phyloP scores from a whole-genome alignment of 1,284 basidiomycete species.

The Wolfiporia cocos region DNA sequence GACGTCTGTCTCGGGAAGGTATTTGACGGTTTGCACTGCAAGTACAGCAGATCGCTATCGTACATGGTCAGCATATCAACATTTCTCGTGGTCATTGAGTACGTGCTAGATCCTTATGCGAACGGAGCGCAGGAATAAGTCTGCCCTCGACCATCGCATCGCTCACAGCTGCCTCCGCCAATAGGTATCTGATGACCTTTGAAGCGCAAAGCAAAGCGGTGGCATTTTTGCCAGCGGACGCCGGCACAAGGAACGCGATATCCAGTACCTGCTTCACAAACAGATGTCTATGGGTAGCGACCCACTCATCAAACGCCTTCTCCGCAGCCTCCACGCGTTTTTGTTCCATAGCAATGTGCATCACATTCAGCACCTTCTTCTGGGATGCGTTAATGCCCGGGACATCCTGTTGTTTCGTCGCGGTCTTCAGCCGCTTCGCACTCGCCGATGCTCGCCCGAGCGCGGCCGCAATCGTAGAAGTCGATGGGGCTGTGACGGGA shows the following conservation, averaged over 20 bases:
- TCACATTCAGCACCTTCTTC: slow-evolving; percentile 30
- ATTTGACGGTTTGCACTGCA: slow-evolving; percentile 46
- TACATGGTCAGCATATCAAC: too few relatives aligned
- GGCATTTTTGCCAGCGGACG: slow-evolving; percentile 20
- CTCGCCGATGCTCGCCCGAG: slow-evolving; percentile 46
- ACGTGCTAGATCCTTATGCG: slow-evolving; percentile 61
- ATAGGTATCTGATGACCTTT: slow-evolving; percentile 47
- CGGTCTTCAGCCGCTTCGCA: slow-evolving; percentile 40
- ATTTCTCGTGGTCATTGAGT: too few relatives aligned
- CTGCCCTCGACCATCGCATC: slow-evolving; percentile 55
- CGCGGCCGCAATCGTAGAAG: slow-evolving; percentile 56
- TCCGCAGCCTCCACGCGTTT: slow-evolving; percentile 32
- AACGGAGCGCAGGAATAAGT: slow-evolving; percentile 42
- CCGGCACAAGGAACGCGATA: slow-evolving; percentile 36
- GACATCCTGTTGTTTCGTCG: background rate
- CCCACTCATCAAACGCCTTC: slow-evolving; percentile 46
- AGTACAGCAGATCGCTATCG: slow-evolving; percentile 52
- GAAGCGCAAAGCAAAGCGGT: slow-evolving; percentile 35
- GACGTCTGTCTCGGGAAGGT: slow-evolving; percentile 58
- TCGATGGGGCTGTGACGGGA: slow-evolving; percentile 42
- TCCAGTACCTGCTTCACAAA: slow-evolving; percentile 54
- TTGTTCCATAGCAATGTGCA: slow-evolving; percentile 29
- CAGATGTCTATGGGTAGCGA: slow-evolving; percentile 14
- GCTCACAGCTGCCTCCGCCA: slow-evolving; percentile 47
- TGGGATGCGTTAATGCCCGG: slow-evolving; percentile 25